Conservation (phyloP, 306 rosid species). For the Cucurbita pepo region DNA sequence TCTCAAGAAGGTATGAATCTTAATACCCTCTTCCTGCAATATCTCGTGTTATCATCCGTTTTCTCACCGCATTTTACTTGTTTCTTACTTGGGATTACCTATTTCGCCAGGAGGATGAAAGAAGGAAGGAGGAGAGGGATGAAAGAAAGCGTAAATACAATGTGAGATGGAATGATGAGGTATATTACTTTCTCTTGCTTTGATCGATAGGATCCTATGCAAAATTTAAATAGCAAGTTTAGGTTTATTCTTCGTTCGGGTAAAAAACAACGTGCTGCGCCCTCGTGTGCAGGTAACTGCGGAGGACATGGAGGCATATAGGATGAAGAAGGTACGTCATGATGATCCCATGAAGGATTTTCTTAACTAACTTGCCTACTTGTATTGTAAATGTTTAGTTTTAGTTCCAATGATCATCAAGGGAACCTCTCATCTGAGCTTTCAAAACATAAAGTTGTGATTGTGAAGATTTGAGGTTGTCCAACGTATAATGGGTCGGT, state of each 20-base stretch:
- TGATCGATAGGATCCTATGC: neutral
- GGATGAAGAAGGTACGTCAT: conserved; percentile 31
- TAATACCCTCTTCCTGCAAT: neutral
- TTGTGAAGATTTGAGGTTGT: neutral
- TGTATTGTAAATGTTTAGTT: neutral
- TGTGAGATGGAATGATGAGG: conserved; percentile 42
- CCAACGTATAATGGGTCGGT: neutral
- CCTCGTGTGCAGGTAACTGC: conserved; percentile 19
- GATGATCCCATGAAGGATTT: conserved; percentile 45
- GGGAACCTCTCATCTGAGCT: neutral
- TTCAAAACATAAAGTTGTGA: neutral
- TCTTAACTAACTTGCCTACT: neutral
- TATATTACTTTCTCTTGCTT: neutral
- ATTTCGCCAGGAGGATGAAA: conserved; percentile 34
- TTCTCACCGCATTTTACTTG: neutral
- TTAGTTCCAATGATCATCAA: neutral
- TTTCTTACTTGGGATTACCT: neutral
- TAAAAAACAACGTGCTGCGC: neutral
- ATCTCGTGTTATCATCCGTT: neutral
- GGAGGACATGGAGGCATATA: conserved; percentile 40
- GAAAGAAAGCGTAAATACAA: conserved; percentile 49
- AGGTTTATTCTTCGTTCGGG: neutral
- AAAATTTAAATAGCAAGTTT: neutral
- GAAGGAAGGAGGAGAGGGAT: conserved; percentile 45
- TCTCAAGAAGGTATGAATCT: conserved; percentile 30